Evolutionary conservation across 2,329 filamentous ascomycete species (phyloP), one percentile per base, ranked within the genome.

Genomic region (Nothomitra cinnamomea): DNA sequence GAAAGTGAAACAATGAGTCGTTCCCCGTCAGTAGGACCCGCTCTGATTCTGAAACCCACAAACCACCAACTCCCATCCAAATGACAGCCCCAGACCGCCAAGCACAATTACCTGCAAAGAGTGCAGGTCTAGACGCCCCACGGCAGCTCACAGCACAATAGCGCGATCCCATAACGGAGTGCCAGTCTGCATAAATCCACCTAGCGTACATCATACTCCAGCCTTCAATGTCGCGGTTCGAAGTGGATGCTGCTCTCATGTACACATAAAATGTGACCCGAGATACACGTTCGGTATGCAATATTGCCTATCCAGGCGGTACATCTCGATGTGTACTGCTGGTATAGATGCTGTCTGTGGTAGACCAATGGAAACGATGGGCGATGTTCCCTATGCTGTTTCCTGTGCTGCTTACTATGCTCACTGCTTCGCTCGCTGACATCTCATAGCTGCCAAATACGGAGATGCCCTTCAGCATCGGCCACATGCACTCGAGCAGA

Each of bases 361-460:
- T 49, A 60, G 53, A 59, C 54, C 25, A 49, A 45, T 54, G 55
- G 35, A 43, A 41, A 52, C 25, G 24, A 15, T 47, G 24, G 25
- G 53, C 28, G 4, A 10, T 32, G 28, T 32, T 32, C 28, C 28
- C 28, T 32, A 32, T 32, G 28, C 45, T 49, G 4, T 32, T 28
- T 25, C 8, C 43, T 48, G 54, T 57, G 56, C 45, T 60, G 52
- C 60, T 35, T 49, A 58, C 60, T 66, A 57, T 65, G 62, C 66
- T 67, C 65, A 70, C 72, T 72, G 68, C 69, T 74, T 66, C 69
- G 71, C 73, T 76, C 73, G 73, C 72, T 75, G 69, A 70, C 68
- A 63, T 64, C 64, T 58, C 45, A 49, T 49, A 10, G 25, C 13
- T 49, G 45, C 45, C 45, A 49, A 21, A 48, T 35, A 49, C 10